Evolutionary conservation across 768 basidiomycete genomes (phyloP).

Genomic region (Suillus sp.): DNA sequence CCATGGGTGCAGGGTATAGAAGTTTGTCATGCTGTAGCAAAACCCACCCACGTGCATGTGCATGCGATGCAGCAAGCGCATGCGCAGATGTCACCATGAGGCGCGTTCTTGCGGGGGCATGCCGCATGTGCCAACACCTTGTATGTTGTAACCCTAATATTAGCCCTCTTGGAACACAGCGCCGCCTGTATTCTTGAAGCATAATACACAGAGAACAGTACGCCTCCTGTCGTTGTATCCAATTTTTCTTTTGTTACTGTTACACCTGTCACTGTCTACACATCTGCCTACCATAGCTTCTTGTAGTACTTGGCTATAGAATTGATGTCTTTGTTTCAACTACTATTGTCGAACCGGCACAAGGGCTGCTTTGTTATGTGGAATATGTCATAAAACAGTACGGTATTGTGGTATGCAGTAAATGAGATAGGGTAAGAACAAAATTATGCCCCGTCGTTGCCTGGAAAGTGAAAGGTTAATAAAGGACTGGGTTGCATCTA

Average conservation of each 20-base stretch:
- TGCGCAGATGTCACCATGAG: conserved; percentile 37
- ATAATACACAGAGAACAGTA: conserved; percentile 25
- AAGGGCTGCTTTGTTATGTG: neutral
- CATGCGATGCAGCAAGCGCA: conserved; percentile 61
- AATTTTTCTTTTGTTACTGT: conserved; percentile 11
- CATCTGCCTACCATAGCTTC: conserved; percentile 24
- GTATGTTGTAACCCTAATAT: conserved; percentile 11
- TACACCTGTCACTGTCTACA: conserved; percentile 1
- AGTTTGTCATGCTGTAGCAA: conserved; percentile 69
- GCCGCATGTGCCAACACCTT: conserved; percentile 11
- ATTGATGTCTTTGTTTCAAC: conserved; percentile 3
- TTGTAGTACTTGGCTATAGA: conserved; percentile 17
- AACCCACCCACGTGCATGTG: conserved; percentile 73
- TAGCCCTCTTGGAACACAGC: conserved; percentile 6
- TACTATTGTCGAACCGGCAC: neutral
- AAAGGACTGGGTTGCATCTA: neutral
- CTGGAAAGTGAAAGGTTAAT: conserved; percentile 14
- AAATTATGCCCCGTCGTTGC: conserved; percentile 37
- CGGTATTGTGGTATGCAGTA: neutral
- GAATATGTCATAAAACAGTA: conserved; percentile 5
- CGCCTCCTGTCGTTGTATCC: conserved; percentile 15
- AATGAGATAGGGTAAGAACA: conserved; percentile 12
- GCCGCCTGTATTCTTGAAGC: conserved; percentile 12
- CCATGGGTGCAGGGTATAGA: conserved; percentile 82
- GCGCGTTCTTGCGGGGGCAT: neutral